Percentiles rank a stretch among this genome's conserved stretches.
These are phyloP conservation scores for Kluyveromyces wickerhamii DNA, from an alignment of 805 yeast genomes.

Conservation along the genomic window DNA sequence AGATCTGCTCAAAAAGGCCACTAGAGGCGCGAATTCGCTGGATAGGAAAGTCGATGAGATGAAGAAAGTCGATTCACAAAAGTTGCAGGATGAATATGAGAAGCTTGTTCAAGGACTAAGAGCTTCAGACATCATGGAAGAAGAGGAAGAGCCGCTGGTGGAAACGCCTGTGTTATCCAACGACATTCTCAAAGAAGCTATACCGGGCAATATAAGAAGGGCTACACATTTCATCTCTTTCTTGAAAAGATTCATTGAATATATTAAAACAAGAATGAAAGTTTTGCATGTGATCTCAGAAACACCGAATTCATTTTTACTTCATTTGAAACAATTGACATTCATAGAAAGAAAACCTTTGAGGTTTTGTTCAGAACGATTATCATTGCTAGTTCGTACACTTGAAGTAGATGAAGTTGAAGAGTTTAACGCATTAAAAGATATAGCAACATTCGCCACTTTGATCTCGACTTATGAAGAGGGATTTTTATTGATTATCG, in stretches of 20 bases:
- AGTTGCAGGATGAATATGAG: conserved; percentile 84
- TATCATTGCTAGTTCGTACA: conserved; percentile 81
- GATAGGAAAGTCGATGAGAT: conserved; percentile 80
- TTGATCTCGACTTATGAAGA: conserved; percentile 89
- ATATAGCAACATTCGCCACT: conserved; percentile 95
- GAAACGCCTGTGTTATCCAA: conserved; percentile 81
- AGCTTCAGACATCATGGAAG: conserved; percentile 63
- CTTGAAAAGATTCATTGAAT: conserved; percentile 85
- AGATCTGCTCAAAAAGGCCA: conserved; percentile 76
- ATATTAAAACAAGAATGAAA: conserved; percentile 94
- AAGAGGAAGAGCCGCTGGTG: conserved; percentile 50
- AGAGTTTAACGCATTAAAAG: conserved; percentile 87
- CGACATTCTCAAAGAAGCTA: conserved; percentile 83
- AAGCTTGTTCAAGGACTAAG: conserved; percentile 83
- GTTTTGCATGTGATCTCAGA: conserved; percentile 96
- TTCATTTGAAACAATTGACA: conserved; percentile 87
- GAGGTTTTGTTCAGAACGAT: conserved; percentile 83
- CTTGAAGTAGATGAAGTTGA: conserved; percentile 83
- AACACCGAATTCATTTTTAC: conserved; percentile 87
- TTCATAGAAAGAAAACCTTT: conserved; percentile 89
- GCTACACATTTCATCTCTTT: conserved; percentile 97
- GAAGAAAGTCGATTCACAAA: conserved; percentile 72
- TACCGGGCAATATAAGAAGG: conserved; percentile 94
- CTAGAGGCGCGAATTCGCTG: conserved; percentile 76
- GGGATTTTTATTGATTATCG: conserved; percentile 86